Conservation (phyloP, 805 yeast species). For the Lipomyces spencermartinsiae region DNA sequence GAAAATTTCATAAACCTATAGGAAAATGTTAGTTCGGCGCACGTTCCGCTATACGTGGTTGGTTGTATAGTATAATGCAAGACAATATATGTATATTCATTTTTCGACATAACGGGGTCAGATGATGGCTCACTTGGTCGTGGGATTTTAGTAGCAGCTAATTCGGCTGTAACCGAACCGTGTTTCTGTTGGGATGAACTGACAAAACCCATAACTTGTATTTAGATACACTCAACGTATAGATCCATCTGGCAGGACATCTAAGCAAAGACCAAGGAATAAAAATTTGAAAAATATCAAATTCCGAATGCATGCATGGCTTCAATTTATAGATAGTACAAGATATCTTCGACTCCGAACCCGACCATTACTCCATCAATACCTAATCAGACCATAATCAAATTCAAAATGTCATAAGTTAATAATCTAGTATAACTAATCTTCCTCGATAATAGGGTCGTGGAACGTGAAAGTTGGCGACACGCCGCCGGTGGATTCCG, state of each 20-base stretch:
- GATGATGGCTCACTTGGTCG: neutral
- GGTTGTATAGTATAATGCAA: constrained; percentile 3
- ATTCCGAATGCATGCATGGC: neutral
- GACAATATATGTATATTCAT: neutral
- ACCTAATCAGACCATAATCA: neutral
- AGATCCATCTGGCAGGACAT: neutral
- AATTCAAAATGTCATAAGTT: neutral
- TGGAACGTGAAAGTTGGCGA: constrained; percentile 6
- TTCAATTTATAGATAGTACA: neutral
- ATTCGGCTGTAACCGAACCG: too few relatives aligned
- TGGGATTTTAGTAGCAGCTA: too few relatives aligned
- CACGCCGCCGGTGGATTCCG: neutral
- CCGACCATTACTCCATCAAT: neutral
- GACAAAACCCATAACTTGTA: neutral
- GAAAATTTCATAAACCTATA: neutral
- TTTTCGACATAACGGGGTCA: neutral
- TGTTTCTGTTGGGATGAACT: neutral
- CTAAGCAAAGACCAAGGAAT: neutral
- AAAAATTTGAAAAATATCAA: neutral
- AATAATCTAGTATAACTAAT: constrained; percentile 4
- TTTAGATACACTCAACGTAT: neutral
- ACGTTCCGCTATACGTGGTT: neutral
- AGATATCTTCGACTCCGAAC: neutral
- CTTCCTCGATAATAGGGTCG: constrained; percentile 15
- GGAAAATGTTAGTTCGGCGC: neutral